A percentile compares a stretch with the other conserved stretches of the same genome.
Conservation (phyloP, 2,329 filamentous ascomycete species). For the Bisporella sp. region DNA sequence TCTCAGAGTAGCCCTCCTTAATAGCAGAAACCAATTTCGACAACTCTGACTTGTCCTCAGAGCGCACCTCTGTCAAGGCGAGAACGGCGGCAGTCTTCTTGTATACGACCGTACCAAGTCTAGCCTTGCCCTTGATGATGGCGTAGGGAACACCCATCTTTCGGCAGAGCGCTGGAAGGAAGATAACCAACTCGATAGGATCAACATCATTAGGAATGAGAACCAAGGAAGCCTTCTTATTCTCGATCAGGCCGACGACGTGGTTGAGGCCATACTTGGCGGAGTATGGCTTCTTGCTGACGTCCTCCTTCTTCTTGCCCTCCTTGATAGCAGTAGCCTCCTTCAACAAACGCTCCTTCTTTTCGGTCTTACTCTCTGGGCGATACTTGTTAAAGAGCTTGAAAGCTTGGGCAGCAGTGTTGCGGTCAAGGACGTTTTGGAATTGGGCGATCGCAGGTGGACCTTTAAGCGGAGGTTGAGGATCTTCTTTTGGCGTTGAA, state of each 20-base stretch:
- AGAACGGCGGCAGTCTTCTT: constrained; percentile 99
- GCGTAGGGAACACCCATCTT: constrained; percentile 99
- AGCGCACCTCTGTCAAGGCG: constrained; percentile 91
- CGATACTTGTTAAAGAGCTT: constrained; percentile 99
- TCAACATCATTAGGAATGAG: constrained; percentile 99
- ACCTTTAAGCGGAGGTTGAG: constrained; percentile 98
- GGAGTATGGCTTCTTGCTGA: constrained; percentile 98
- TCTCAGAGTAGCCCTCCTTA: constrained; percentile 97
- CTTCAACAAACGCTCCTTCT: constrained; percentile 98
- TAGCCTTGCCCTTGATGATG: constrained; percentile 99
- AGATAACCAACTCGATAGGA: constrained; percentile 98
- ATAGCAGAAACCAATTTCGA: constrained; percentile 92
- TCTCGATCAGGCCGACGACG: constrained; percentile 94
- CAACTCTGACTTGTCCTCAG: constrained; percentile 97
- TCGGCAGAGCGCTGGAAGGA: constrained; percentile 97
- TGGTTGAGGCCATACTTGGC: constrained; percentile 99
- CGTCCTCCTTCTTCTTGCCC: constrained; percentile 99
- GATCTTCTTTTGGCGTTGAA: constrained; percentile 82
- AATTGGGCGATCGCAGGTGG: constrained; percentile 94
- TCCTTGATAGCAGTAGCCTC: constrained; percentile 97
- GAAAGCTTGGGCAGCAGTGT: constrained; percentile 93
- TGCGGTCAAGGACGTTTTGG: constrained; percentile 93
- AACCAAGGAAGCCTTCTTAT: constrained; percentile 99
- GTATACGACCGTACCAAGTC: constrained; percentile 97
- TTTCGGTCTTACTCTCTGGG: constrained; percentile 97